Evolutionary conservation across 108 stramenopile species (phyloP).

Genomic region (Nannochloropsis gaditana): DNA sequence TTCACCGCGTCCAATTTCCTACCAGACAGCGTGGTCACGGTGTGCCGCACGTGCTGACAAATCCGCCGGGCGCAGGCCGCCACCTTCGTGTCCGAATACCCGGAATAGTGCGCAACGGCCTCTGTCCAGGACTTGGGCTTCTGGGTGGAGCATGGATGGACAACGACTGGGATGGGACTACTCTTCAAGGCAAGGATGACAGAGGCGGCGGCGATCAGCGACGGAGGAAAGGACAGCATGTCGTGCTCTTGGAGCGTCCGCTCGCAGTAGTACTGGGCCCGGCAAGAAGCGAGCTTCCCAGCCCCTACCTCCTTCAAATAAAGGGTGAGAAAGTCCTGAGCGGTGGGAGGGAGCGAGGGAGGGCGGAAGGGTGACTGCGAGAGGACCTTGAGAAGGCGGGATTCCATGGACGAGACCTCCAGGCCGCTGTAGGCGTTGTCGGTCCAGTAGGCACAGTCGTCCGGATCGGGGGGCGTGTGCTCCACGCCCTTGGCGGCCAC

Average conservation of each 20-base stretch:
- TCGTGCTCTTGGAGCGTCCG: conserved; percentile 50
- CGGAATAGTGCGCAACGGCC: background rate
- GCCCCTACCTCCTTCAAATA: conserved; percentile 12
- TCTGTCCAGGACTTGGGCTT: background rate
- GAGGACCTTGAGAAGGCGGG: background rate
- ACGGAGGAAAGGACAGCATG: conserved; percentile 42
- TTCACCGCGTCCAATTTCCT: background rate
- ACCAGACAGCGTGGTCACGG: background rate
- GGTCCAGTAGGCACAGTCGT: conserved; percentile 30
- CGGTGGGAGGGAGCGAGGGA: conserved; percentile 6
- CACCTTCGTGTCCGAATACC: background rate
- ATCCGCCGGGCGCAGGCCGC: background rate
- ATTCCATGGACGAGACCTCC: conserved; percentile 29
- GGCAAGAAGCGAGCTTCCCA: conserved; percentile 29
- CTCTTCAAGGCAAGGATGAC: conserved; percentile 27
- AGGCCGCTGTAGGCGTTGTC: conserved; percentile 35
- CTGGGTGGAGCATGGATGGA: too few species aligned
- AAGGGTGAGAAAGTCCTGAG: background rate
- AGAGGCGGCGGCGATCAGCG: conserved; percentile 42
- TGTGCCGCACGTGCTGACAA: background rate
- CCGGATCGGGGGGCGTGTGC: background rate
- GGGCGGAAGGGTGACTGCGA: background rate
- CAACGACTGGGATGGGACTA: background rate
- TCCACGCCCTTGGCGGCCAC: conserved; percentile 35
- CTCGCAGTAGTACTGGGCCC: conserved; percentile 51